Evolutionary conservation across 2,329 filamentous ascomycete genomes (phyloP).

Genomic region (Madurella mycetomatis): DNA sequence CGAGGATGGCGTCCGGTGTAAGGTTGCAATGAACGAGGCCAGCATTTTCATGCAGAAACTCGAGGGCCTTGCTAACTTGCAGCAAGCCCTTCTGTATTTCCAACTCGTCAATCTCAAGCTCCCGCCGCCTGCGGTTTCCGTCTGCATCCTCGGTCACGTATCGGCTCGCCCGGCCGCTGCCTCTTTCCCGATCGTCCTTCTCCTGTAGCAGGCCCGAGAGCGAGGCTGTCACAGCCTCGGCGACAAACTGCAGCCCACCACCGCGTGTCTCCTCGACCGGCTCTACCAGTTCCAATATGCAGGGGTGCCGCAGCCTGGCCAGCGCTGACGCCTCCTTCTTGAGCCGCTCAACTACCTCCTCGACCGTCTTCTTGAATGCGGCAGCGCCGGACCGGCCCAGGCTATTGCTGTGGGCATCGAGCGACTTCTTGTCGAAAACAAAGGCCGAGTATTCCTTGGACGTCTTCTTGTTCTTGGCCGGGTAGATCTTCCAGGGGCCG

Average conservation of each 20-base stretch:
- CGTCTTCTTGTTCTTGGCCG: conserved; percentile 94
- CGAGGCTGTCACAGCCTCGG: conserved; percentile 86
- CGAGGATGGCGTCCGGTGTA: conserved; percentile 86
- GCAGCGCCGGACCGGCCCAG: conserved; percentile 60
- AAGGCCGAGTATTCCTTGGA: conserved; percentile 88
- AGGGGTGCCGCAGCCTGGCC: conserved; percentile 84
- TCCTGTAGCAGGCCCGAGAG: conserved; percentile 75
- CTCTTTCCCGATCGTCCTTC: conserved; percentile 80
- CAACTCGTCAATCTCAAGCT: conserved; percentile 91
- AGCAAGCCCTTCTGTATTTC: conserved; percentile 96
- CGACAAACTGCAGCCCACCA: conserved; percentile 92
- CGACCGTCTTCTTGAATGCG: conserved; percentile 72
- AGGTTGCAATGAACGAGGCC: conserved; percentile 91
- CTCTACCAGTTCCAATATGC: conserved; percentile 86
- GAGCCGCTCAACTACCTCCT: conserved; percentile 85
- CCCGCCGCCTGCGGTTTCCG: conserved; percentile 66
- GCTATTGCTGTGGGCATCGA: conserved; percentile 65
- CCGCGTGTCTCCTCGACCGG: conserved; percentile 91
- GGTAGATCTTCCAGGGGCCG: conserved; percentile 95
- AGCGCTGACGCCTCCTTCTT: conserved; percentile 89
- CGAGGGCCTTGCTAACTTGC: conserved; percentile 88
- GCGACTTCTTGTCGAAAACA: conserved; percentile 83
- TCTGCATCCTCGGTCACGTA: conserved; percentile 78
- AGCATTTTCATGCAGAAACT: conserved; percentile 93
- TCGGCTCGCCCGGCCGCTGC: conserved; percentile 66